These are phyloP conservation scores for Teunomyces atbi DNA, from an alignment of 805 yeast genomes.

Conservation along the genomic window DNA sequence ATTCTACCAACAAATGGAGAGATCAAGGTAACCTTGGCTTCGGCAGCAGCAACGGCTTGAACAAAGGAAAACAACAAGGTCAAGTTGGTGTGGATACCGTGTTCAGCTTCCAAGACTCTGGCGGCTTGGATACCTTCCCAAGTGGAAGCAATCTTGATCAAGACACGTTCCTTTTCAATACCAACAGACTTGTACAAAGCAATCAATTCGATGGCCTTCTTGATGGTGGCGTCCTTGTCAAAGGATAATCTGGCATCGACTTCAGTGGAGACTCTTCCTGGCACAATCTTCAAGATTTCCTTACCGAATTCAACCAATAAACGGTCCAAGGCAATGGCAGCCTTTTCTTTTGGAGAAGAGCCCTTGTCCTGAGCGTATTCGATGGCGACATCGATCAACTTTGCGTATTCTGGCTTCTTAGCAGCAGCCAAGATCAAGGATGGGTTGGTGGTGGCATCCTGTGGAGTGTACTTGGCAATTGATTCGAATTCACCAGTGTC, in stretches of 20 bases:
- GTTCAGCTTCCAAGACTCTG: constrained; percentile 83
- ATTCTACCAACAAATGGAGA: constrained; percentile 99
- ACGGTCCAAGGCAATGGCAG: constrained; percentile 82
- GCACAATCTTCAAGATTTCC: constrained; percentile 89
- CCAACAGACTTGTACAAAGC: constrained; percentile 83
- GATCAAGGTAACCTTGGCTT: constrained; percentile 91
- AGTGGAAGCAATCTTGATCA: constrained; percentile 96
- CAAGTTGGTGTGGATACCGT: constrained; percentile 92
- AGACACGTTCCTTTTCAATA: constrained; percentile 81
- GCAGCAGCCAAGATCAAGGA: constrained; percentile 95
- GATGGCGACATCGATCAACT: constrained; percentile 87
- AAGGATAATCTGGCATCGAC: constrained; percentile 98
- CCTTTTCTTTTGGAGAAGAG: constrained; percentile 60
- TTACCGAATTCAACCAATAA: constrained; percentile 94
- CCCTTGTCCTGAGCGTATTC: constrained; percentile 75
- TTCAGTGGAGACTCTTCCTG: constrained; percentile 99
- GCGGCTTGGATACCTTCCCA: constrained; percentile 99
- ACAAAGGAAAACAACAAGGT: constrained; percentile 91
- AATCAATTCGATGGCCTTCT: constrained; percentile 91
- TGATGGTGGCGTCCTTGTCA: constrained; percentile 89
- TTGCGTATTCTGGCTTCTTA: constrained; percentile 83
- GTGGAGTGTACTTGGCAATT: constrained; percentile 96
- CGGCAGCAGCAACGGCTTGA: constrained; percentile 99
- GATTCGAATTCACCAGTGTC: constrained; percentile 99
- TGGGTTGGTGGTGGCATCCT: constrained; percentile 99